phyloP scores from a whole-genome alignment of 2,329 filamentous ascomycete species.

The Xylariaceae sp. region DNA sequence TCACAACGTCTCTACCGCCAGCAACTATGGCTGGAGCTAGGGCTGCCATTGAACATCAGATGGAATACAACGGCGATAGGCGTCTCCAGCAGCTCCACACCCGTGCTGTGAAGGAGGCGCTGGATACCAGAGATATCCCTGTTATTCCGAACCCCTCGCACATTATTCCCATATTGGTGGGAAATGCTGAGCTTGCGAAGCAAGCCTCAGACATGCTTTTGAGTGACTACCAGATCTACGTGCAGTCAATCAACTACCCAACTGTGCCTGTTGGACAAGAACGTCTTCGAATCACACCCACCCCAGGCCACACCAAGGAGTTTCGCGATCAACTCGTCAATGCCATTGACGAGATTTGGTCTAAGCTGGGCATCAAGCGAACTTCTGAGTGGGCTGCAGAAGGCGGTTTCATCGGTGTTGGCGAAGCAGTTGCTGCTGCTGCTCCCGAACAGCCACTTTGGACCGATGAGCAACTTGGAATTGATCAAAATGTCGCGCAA shows the following conservation, averaged over 20 bases:
- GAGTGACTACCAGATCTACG: slow-evolving; percentile 87
- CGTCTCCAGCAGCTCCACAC: slow-evolving; percentile 94
- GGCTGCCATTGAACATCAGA: slow-evolving; percentile 91
- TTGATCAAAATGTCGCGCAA: slow-evolving; percentile 57
- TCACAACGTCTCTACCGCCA: slow-evolving; percentile 93
- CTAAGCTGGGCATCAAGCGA: slow-evolving; percentile 81
- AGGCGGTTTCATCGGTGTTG: slow-evolving; percentile 93
- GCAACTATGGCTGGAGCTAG: slow-evolving; percentile 95
- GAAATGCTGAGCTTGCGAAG: slow-evolving; percentile 90
- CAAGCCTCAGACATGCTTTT: slow-evolving; percentile 88
- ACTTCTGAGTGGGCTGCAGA: slow-evolving; percentile 87
- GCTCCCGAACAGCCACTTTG: slow-evolving; percentile 71
- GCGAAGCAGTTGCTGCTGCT: slow-evolving; percentile 59
- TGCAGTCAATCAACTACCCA: slow-evolving; percentile 98
- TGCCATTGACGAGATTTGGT: slow-evolving; percentile 85
- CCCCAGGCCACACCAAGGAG: slow-evolving; percentile 81
- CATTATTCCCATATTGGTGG: slow-evolving; percentile 90
- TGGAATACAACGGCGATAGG: slow-evolving; percentile 78
- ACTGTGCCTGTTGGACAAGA: slow-evolving; percentile 98
- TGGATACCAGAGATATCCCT: slow-evolving; percentile 78
- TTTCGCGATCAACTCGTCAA: slow-evolving; percentile 81
- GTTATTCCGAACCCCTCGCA: slow-evolving; percentile 98
- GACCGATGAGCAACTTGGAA: slow-evolving; percentile 82
- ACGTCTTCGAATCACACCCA: slow-evolving; percentile 90
- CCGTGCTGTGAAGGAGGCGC: slow-evolving; percentile 82